Evolutionary conservation across 2,329 filamentous ascomycete species (phyloP).

Genomic region (Aspergillus caelatus): DNA sequence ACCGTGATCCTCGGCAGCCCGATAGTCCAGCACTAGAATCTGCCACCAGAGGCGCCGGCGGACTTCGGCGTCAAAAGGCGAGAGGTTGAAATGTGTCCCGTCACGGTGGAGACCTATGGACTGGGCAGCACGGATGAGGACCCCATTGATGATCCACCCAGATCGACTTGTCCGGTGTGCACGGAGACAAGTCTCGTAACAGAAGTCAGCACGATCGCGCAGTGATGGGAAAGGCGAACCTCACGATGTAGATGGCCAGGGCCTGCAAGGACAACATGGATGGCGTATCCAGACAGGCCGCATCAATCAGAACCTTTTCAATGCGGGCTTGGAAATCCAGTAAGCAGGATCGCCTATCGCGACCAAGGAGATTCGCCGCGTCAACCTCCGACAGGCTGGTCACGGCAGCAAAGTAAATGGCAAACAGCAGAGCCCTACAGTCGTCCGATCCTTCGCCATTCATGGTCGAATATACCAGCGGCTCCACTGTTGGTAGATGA

Average conservation of each 20-base stretch:
- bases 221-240: constrained; percentile 6
- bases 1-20: constrained; percentile 60
- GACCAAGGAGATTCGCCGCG: constrained; percentile 14
- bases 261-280: constrained; percentile 30
- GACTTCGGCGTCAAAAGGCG: constrained; percentile 64
- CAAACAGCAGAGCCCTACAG: constrained; percentile 16
- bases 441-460: constrained; percentile 12
- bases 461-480: constrained; percentile 23
- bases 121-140: constrained; percentile 60
- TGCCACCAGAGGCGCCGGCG: constrained; percentile 72
- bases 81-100: constrained; percentile 49
- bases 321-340: constrained; percentile 21
- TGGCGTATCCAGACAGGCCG: constrained; percentile 42
- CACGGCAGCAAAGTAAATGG: constrained; percentile 21
- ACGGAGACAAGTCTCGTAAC: constrained; percentile 6
- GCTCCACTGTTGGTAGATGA: constrained; percentile 25
- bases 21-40: constrained; percentile 56
- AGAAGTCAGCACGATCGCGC: not conserved
- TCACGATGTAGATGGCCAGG: constrained; percentile 37
- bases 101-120: constrained; percentile 69
- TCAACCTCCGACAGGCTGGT: constrained; percentile 16
- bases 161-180: constrained; percentile 9
- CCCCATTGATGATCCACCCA: constrained; percentile 53
- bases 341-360: constrained; percentile 12
- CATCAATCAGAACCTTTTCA: constrained; percentile 39